phyloP scores from a whole-genome alignment of 495 filamentous ascomycete genomes.

The Aspergillus hancockii region DNA sequence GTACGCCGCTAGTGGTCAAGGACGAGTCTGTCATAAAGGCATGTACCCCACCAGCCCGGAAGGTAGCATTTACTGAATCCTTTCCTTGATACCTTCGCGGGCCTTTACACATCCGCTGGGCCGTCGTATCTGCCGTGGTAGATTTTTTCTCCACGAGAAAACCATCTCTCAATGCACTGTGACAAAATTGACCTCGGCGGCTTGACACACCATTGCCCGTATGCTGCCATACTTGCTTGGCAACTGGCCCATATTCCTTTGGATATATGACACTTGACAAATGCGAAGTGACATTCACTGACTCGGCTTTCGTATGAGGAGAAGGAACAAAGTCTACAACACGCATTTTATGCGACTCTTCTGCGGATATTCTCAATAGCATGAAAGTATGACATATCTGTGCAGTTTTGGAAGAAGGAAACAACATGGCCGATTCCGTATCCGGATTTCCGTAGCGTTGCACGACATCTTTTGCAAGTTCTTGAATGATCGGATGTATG shows the following conservation, averaged over 20 bases:
- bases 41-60: conserved; percentile 19
- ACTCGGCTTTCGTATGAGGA: conserved; percentile 36
- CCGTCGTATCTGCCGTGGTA: conserved; percentile 25
- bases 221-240: conserved; percentile 96
- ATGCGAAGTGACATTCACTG: conserved; percentile 43
- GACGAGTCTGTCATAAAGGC: conserved; percentile 5
- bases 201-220: conserved; percentile 93
- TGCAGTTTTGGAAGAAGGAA: conserved; percentile 70
- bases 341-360: conserved; percentile 51
- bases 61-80: conserved; percentile 40
- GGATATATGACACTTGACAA: conserved; percentile 76
- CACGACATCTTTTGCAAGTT: conserved; percentile 69
- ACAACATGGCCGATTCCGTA: conserved; percentile 72
- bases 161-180: conserved; percentile 68
- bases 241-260: conserved; percentile 60
- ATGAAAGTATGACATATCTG: conserved; percentile 73
- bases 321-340: conserved; percentile 66
- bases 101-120: conserved; percentile 58
- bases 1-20: conserved; percentile 18
- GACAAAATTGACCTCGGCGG: conserved; percentile 87
- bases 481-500: conserved; percentile 79
- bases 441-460: conserved; percentile 57
- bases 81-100: conserved; percentile 71
- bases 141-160: conserved; percentile 56
- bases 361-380: conserved; percentile 50